phyloP scores from a whole-genome alignment of 2,329 filamentous ascomycete genomes.

The Paecilomyces formosus region DNA sequence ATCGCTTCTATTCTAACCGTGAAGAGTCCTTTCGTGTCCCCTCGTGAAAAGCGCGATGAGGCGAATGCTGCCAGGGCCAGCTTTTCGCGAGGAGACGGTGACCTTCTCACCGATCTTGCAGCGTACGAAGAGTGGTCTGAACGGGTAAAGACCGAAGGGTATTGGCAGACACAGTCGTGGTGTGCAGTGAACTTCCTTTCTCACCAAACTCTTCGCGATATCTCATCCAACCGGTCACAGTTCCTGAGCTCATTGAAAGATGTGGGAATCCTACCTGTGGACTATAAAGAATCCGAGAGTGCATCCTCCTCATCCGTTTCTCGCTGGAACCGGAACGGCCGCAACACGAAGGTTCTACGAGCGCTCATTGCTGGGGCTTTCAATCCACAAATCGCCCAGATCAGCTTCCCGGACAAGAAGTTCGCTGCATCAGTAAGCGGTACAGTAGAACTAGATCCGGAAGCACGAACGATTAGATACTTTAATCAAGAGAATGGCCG shows the following conservation, averaged over 20 bases:
- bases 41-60: constrained; percentile 73
- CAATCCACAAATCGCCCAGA: constrained; percentile 80
- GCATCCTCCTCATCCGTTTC: constrained; percentile 39
- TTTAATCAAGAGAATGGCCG: constrained; percentile 78
- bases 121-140: constrained; percentile 78
- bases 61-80: constrained; percentile 66
- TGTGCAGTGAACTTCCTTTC: constrained; percentile 83
- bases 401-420: constrained; percentile 92
- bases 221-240: constrained; percentile 76
- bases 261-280: constrained; percentile 64
- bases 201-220: constrained; percentile 76
- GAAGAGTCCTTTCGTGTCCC: constrained; percentile 77
- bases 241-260: constrained; percentile 81
- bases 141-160: constrained; percentile 45
- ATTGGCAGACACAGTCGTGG: constrained; percentile 53
- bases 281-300: constrained; percentile 29
- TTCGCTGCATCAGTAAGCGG: constrained; percentile 82
- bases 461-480: constrained; percentile 86
- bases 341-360: constrained; percentile 50
- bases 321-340: constrained; percentile 24
- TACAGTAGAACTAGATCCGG: constrained; percentile 85
- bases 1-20: constrained; percentile 90
- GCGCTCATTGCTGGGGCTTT: constrained; percentile 68
- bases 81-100: constrained; percentile 74
- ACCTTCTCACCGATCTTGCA: constrained; percentile 77